Base-by-base conservation (phyloP, 352 stramenopile species). In the Plasmopara viticola region DNA sequence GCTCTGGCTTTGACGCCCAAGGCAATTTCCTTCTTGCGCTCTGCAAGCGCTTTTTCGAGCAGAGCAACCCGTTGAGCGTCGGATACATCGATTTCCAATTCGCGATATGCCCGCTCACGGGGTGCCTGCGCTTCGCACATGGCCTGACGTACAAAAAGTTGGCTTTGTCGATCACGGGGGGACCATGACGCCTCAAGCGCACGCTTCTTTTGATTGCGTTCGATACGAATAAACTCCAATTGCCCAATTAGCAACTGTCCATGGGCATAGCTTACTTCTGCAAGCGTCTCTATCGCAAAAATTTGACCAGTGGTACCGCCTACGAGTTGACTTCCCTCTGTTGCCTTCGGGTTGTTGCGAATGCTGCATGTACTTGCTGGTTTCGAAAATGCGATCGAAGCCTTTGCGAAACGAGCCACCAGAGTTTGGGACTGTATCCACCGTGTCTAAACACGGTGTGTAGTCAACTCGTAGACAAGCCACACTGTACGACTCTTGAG, bases 151-250 rank as follows among this genome's bases (percentile, higher is more conserved):
- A 51, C 18, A 79, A 30, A 44, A 97, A 95, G 35, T 71, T 95
- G 6, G 88, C 92, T 51, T 98, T 92, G 62, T 98, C 93, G 12
- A 92, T 97, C 75, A 97, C 96, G 5, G 93, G 92, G n/a, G 91
- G 93, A n/a, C 35, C 98, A 56, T 25, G 84, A 85, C 12, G 72
- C 75, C 43, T 97, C 82, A 17, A 97, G 89, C 5, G 68, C 67
- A 18, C 74, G 68, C 49, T 97, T 97, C 49, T 84, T 76, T 28
- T 89, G 78, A 29, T 90, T 86, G 9, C 90, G 79, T 51, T 96
- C 87, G 33, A 98, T 95, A 54, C 97, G 68, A 51, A 94, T 86
- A 28, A 98, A 74, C 60, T 98, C 92, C 0, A 72, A 70, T 28
- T 76, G 63, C 9, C 87, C 87, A 0, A 75, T 77, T 0, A 92